A percentile compares a stretch with the other conserved stretches of the same genome.
Conservation (phyloP, 108 stramenopile species). For the Hondaea fermentalgiana region DNA sequence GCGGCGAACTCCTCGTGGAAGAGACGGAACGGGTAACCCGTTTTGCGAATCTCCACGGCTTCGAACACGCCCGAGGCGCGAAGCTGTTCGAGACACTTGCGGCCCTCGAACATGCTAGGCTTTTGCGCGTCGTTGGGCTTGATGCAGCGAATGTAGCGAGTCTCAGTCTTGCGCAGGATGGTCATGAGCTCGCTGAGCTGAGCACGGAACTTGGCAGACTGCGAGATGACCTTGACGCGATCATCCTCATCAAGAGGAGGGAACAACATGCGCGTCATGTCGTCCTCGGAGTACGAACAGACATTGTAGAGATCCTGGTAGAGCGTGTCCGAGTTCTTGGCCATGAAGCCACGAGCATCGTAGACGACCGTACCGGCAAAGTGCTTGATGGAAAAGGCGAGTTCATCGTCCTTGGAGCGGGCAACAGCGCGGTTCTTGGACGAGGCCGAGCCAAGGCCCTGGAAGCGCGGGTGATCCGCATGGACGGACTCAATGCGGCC, state of each 20-base stretch:
- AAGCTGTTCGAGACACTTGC: slow-evolving; percentile 23
- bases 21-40: slow-evolving; percentile 34
- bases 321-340: slow-evolving; percentile 83
- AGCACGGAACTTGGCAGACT: not conserved
- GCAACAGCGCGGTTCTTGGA: not conserved
- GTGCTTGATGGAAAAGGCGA: slow-evolving; percentile 66
- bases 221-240: slow-evolving; percentile 24
- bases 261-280: not conserved
- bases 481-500: not conserved
- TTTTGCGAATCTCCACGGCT: slow-evolving; percentile 31
- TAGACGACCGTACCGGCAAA: slow-evolving; percentile 78
- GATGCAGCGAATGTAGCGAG: slow-evolving; percentile 47
- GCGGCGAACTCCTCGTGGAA: slow-evolving; percentile 23
- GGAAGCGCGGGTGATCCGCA: slow-evolving; percentile 2
- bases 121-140: slow-evolving; percentile 65
- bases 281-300: not conserved
- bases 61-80: slow-evolving; percentile 28
- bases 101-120: slow-evolving; percentile 59
- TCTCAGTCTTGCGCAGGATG: slow-evolving; percentile 22
- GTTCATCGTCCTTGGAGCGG: slow-evolving; percentile 28
- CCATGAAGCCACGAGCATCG: slow-evolving; percentile 60
- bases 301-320: slow-evolving; percentile 72
- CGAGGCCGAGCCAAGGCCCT: not conserved
- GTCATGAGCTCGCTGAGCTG: slow-evolving; percentile 23
- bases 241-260: not conserved